phyloP scores from a whole-genome alignment of 768 basidiomycete species.

The Suillus placidus region DNA sequence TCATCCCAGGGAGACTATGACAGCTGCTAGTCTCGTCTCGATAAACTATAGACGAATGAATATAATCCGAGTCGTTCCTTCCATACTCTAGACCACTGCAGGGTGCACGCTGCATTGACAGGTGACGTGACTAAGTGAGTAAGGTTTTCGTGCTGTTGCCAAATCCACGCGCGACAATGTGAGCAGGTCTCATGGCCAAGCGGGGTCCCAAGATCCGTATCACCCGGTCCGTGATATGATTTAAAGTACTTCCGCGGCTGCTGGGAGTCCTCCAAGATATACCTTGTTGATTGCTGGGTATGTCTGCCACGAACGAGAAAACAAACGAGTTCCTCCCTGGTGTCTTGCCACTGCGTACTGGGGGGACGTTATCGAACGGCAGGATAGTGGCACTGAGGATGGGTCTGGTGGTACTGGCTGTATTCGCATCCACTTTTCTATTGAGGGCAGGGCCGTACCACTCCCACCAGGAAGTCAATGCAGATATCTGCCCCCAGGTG shows the following conservation, averaged over 20 bases:
- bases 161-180: background rate
- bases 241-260: background rate
- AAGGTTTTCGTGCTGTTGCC: background rate
- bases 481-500: slow-evolving; percentile 38
- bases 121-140: background rate
- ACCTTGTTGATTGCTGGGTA: slow-evolving; percentile 8
- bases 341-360: slow-evolving; percentile 3
- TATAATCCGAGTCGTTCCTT: background rate
- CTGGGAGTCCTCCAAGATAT: background rate
- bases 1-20: too few relatives aligned
- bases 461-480: slow-evolving; percentile 6
- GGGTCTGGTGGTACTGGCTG: slow-evolving; percentile 20
- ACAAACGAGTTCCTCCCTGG: slow-evolving; percentile 17
- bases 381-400: slow-evolving; percentile 10
- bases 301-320: slow-evolving; percentile 21
- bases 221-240: background rate
- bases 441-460: background rate
- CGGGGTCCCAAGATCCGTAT: background rate
- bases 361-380: slow-evolving; percentile 14
- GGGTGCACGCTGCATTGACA: background rate
- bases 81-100: background rate
- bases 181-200: background rate
- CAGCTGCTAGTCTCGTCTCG: too few relatives aligned
- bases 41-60: too few relatives aligned
- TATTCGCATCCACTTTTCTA: slow-evolving; percentile 21